Percentiles rank a stretch among this genome's conserved stretches.
phyloP scores from a whole-genome alignment of 495 filamentous ascomycete genomes.

The Tuber indicum region DNA sequence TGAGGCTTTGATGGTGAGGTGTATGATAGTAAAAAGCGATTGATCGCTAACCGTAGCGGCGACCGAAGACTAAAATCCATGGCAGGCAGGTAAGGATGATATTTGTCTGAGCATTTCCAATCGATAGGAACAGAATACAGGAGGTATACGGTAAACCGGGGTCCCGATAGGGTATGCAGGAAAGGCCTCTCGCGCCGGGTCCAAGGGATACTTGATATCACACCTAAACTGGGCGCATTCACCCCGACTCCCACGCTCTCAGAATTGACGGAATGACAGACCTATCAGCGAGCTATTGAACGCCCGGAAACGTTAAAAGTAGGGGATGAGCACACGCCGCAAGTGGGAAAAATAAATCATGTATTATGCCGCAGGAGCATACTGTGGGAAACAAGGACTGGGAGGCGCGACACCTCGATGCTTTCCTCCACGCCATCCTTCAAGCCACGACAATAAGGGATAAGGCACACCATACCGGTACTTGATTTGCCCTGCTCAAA shows the following conservation, averaged over 20 bases:
- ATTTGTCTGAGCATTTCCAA: neutral
- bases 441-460: neutral
- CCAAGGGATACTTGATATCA: neutral
- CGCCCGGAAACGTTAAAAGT: neutral
- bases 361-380: neutral
- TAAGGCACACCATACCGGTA: neutral
- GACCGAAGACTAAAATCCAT: neutral
- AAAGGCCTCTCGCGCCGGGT: neutral
- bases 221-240: neutral
- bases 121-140: neutral
- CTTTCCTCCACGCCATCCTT: neutral
- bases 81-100: neutral
- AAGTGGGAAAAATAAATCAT: neutral
- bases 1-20: neutral
- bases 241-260: neutral
- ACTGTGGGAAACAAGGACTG: neutral
- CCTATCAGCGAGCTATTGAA: neutral
- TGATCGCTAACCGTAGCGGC: neutral
- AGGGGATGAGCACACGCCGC: neutral
- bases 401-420: neutral
- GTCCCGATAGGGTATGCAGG: neutral
- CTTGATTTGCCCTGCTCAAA: neutral
- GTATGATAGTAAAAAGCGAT: neutral
- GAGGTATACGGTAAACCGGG: neutral
- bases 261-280: neutral